Conservation (phyloP, 208 protist genomes). For the Crithidia acanthocephali region DNA sequence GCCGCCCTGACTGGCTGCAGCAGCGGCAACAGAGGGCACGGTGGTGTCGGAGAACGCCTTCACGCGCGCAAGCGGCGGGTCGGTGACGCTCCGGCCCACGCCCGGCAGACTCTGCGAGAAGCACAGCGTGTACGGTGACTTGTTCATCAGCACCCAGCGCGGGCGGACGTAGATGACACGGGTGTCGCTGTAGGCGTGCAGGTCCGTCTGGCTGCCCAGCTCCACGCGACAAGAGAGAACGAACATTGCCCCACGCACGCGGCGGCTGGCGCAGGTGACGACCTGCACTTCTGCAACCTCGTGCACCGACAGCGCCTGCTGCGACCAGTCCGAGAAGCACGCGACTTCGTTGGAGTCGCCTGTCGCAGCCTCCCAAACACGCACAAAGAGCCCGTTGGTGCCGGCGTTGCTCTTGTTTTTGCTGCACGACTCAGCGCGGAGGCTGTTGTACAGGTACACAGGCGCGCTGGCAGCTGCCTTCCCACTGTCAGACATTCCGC, state of each 20-base stretch:
- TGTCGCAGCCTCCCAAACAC: conserved; percentile 20
- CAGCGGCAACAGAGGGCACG: background rate
- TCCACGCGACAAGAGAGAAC: conserved; percentile 69
- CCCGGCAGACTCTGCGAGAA: conserved; percentile 20
- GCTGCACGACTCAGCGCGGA: conserved; percentile 33
- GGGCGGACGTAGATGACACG: conserved; percentile 63
- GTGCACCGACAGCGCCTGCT: conserved; percentile 23
- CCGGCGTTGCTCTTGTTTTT: conserved; percentile 13
- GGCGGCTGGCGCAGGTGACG: conserved; percentile 27
- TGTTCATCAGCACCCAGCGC: conserved; percentile 77
- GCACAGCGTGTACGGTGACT: conserved; percentile 39
- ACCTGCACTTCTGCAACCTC: conserved; percentile 32
- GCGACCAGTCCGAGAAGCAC: conserved; percentile 62
- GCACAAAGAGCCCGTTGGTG: conserved; percentile 31
- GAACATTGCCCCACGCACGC: conserved; percentile 22
- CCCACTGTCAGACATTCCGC: background rate
- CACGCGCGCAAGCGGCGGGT: background rate
- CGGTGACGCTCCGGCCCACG: background rate
- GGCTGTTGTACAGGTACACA: conserved; percentile 52
- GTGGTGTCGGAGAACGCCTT: conserved; percentile 11
- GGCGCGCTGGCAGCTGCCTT: background rate
- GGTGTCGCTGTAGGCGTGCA: conserved; percentile 48
- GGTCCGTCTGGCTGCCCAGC: conserved; percentile 33
- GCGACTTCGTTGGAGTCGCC: conserved; percentile 1
- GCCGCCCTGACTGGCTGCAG: background rate